Conservation (phyloP, 2,329 filamentous ascomycete species). For the Pseudogymnoascus sp. region DNA sequence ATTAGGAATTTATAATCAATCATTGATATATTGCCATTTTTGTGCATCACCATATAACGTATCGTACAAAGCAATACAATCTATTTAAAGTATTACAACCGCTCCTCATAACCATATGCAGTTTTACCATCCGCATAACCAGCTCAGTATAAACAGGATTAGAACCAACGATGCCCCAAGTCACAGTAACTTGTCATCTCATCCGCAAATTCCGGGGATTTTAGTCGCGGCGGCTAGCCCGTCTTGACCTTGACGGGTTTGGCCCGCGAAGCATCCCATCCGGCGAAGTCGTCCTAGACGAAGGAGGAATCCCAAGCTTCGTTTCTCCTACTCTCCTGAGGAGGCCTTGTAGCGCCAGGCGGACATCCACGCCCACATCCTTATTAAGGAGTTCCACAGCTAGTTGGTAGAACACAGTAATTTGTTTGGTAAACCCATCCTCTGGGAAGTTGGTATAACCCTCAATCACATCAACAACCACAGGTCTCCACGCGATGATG, state of each 20-base stretch:
- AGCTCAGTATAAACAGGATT: not conserved
- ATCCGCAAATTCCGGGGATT: not conserved
- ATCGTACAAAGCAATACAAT: conserved; percentile 6
- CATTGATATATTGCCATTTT: conserved; percentile 7
- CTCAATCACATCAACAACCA: conserved; percentile 93
- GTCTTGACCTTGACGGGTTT: not conserved
- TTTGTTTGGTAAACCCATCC: conserved; percentile 69
- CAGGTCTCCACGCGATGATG: conserved; percentile 92
- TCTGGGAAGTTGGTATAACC: conserved; percentile 79
- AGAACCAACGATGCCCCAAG: not conserved
- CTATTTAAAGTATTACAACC: conserved; percentile 4
- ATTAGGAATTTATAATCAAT: not conserved
- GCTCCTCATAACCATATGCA: conserved; percentile 1
- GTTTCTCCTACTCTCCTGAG: conserved; percentile 78
- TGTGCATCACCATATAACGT: conserved; percentile 3
- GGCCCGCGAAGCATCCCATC: conserved; percentile 2
- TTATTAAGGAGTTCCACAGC: conserved; percentile 73
- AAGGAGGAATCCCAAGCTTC: conserved; percentile 37
- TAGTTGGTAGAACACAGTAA: conserved; percentile 78
- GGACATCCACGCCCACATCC: conserved; percentile 72
- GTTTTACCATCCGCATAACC: conserved; percentile 5
- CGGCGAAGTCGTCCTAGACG: conserved; percentile 9
- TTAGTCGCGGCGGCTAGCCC: conserved; percentile 3
- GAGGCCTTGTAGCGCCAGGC: conserved; percentile 67
- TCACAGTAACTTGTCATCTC: not conserved